These are phyloP conservation scores for Fusarium sp. DNA, from an alignment of 2,329 filamentous ascomycete genomes.

Conservation along the genomic window DNA sequence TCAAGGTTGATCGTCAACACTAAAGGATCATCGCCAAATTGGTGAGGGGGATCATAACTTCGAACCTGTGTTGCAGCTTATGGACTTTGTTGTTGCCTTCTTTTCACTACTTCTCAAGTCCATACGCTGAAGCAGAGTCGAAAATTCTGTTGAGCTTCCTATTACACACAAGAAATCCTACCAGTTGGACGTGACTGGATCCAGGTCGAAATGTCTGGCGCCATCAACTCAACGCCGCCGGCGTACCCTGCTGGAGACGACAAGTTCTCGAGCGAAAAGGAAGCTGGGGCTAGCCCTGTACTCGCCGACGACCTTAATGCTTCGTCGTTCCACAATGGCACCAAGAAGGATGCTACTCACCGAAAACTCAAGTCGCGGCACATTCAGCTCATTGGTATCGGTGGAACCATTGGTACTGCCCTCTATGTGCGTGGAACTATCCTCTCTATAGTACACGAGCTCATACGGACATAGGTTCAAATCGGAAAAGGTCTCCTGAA, in stretches of 20 bases:
- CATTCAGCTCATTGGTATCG: constrained; percentile 72
- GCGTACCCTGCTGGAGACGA: constrained; percentile 42
- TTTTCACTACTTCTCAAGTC: constrained; percentile 43
- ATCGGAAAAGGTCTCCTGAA: constrained; percentile 69
- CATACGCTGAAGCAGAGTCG: constrained; percentile 31
- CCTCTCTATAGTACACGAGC: not conserved
- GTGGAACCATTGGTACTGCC: constrained; percentile 73
- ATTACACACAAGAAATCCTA: not conserved
- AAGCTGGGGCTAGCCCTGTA: not conserved
- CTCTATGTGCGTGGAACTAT: constrained; percentile 59
- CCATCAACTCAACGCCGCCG: constrained; percentile 37
- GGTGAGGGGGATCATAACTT: not conserved
- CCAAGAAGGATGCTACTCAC: constrained; percentile 52
- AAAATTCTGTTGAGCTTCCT: not conserved
- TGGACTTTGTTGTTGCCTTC: constrained; percentile 44
- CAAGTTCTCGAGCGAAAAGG: constrained; percentile 17
- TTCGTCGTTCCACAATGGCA: not conserved
- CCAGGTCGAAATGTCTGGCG: constrained; percentile 22
- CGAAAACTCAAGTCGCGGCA: constrained; percentile 67
- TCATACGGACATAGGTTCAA: constrained; percentile 53
- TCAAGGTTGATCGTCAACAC: not conserved
- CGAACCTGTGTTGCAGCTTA: constrained; percentile 17
- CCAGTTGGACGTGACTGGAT: not conserved
- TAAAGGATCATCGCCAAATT: not conserved
- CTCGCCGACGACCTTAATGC: not conserved